Evolutionary conservation across 768 basidiomycete species (phyloP).

Genomic region (Kwoniella europaea): DNA sequence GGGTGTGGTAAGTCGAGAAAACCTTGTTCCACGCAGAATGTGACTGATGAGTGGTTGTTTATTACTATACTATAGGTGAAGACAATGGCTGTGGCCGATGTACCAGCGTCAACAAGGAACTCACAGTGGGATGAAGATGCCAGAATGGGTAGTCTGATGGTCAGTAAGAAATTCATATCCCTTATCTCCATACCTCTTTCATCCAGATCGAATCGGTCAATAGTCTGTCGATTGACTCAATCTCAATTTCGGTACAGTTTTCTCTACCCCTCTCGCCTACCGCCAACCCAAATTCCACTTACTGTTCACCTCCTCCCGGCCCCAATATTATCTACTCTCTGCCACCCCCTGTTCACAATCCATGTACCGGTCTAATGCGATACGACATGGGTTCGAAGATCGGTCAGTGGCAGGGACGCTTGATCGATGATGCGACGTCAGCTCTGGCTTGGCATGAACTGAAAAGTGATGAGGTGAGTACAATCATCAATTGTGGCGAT

Average conservation of each 20-base stretch:
- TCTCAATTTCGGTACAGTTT: background rate
- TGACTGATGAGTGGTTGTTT: background rate
- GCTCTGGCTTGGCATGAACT: conserved; percentile 43
- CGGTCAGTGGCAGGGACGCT: conserved; percentile 28
- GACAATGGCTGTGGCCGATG: conserved; percentile 35
- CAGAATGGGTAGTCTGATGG: conserved; percentile 38
- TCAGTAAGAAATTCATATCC: conserved; percentile 3
- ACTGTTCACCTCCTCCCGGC: conserved; percentile 4
- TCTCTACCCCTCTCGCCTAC: conserved; percentile 13
- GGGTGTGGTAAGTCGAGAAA: conserved; percentile 39
- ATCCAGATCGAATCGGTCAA: too few relatives aligned
- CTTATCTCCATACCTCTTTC: background rate
- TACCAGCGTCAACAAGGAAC: conserved; percentile 16
- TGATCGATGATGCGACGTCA: conserved; percentile 22
- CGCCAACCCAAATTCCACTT: conserved; percentile 15
- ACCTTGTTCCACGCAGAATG: background rate
- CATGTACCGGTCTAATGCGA: conserved; percentile 37
- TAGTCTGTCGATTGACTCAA: background rate
- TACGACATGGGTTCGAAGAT: conserved; percentile 30
- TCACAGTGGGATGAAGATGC: conserved; percentile 39
- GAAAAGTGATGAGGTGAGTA: conserved; percentile 38
- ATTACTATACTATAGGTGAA: conserved; percentile 25
- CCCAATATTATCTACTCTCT: conserved; percentile 10
- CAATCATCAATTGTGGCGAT: too few relatives aligned
- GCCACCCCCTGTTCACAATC: conserved; percentile 30